Base-by-base conservation (phyloP, 768 basidiomycete genomes). In the Collybiopsis confluens region DNA sequence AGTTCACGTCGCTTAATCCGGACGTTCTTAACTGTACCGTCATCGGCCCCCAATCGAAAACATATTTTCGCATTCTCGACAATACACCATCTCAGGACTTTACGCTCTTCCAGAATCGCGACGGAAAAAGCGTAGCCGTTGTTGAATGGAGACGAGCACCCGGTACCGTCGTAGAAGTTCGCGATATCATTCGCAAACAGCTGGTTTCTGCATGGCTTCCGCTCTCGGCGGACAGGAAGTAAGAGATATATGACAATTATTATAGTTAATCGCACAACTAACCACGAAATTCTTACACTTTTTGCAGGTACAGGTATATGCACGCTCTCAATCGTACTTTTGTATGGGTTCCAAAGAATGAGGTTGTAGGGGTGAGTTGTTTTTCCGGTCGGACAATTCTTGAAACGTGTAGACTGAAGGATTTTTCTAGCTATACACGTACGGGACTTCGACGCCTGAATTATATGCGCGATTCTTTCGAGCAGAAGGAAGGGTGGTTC, bases 11-110 rank as follows among this genome's bases (percentile, higher is more conserved):
- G 24, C 64, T 73, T 56, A 73, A 67, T 49, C 68, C 70, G 3
- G 72, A 72, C 23, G 64, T 80, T 15, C 62, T 77, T 20, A 70
- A 78, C 60, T 77, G 72, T 56, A 65, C 59, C 15, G 70, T 81
- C 36, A 53, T 73, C 40, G 79, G 79, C 0, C 71, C 79, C 0
- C 68, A 70, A 36, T 64, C 67, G 20, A 67, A 69, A 56, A 66
- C 70, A 27, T 69, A 65, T 13, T 78, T 78, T 60, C 70, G 68
- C 49, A 41, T 76, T 54, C 60, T 57, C 30, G 75, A 73, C 15
- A 69, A 74, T 41, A 51, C 66, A n/a, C 66, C 65, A 20, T 61
- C 61, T 1, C 62, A 61, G 2, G 66, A 70, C 20, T 65, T 64
- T 48, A 77, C 75, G 13, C 54, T 73, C 13, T 61, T 76, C 55